phyloP scores from a whole-genome alignment of 2,329 filamentous ascomycete genomes.

The Akanthomyces muscarius region DNA sequence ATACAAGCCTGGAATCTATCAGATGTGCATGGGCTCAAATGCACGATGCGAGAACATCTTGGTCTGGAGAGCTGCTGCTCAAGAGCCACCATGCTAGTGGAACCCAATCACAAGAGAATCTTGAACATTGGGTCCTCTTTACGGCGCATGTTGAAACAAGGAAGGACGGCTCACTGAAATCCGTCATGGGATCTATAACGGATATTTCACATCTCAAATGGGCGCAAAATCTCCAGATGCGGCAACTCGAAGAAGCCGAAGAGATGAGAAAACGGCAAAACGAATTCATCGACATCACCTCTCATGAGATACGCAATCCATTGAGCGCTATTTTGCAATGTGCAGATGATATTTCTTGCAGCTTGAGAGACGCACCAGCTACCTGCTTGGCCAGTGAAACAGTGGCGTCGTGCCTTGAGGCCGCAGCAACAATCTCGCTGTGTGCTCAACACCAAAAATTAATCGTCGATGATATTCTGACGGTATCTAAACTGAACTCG shows the following conservation, averaged over 20 bases:
- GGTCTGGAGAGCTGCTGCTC: slow-evolving; percentile 40
- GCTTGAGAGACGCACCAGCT: slow-evolving; percentile 27
- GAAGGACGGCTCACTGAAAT: slow-evolving; percentile 31
- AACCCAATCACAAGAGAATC: slow-evolving; percentile 19
- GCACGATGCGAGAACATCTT: slow-evolving; percentile 31
- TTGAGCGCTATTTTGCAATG: slow-evolving; percentile 70
- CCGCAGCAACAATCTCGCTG: slow-evolving; percentile 71
- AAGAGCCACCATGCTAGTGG: slow-evolving; percentile 37
- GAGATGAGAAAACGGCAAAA: slow-evolving; percentile 47
- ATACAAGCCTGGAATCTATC: slow-evolving; percentile 30
- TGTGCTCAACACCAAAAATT: slow-evolving; percentile 78
- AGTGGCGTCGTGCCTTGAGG: slow-evolving; percentile 61
- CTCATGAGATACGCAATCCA: slow-evolving; percentile 71
- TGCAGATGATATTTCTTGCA: slow-evolving; percentile 63
- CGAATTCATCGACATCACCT: slow-evolving; percentile 71
- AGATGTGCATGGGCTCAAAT: slow-evolving; percentile 37
- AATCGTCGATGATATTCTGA: slow-evolving; percentile 72
- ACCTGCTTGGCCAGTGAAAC: slow-evolving; percentile 31
- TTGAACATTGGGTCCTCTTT: slow-evolving; percentile 38
- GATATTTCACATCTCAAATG: slow-evolving; percentile 43
- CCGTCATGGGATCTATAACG: slow-evolving; percentile 39
- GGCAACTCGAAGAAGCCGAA: slow-evolving; percentile 34
- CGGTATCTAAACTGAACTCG: slow-evolving; percentile 71
- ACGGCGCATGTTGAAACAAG: slow-evolving; percentile 33
- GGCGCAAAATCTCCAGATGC: slow-evolving; percentile 36